Conservation (phyloP, 805 yeast species). For the Candida germanica region DNA sequence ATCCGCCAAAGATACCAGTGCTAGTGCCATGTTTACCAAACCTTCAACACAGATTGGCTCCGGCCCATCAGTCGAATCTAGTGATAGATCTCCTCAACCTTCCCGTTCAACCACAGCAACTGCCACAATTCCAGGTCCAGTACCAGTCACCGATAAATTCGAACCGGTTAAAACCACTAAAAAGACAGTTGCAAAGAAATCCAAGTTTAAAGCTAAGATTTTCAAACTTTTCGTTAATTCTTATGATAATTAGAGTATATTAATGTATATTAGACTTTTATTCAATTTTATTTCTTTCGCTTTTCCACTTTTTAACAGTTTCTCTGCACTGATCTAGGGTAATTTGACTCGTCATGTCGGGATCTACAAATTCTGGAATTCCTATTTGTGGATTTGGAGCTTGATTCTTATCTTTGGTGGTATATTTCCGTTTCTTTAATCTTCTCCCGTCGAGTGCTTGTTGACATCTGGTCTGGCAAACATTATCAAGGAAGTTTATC, state of each 20-base stretch:
- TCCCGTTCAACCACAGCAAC: constrained; percentile 11
- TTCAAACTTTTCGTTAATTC: constrained; percentile 32
- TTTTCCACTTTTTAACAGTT: too few species aligned
- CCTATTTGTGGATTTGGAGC: too few species aligned
- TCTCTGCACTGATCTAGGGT: too few species aligned
- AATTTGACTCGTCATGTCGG: too few species aligned
- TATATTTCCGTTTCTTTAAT: too few species aligned
- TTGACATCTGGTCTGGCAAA: too few species aligned
- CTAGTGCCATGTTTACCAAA: background rate
- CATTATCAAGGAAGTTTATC: too few species aligned
- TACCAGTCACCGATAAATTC: background rate
- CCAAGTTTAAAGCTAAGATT: constrained; percentile 19
- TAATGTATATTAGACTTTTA: too few species aligned
- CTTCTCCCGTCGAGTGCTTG: too few species aligned
- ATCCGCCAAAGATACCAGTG: background rate
- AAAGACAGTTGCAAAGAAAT: constrained; percentile 14
- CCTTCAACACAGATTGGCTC: background rate
- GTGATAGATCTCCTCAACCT: constrained; percentile 8
- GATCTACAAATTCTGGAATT: too few species aligned
- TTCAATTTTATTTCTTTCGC: too few species aligned
- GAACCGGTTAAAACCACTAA: constrained; percentile 5
- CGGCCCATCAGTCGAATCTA: constrained; percentile 1
- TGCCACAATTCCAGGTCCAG: background rate
- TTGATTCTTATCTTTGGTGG: too few species aligned
- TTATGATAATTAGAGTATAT: constrained; percentile 17